A percentile compares a stretch with the other conserved stretches of the same genome.
These are phyloP conservation scores for Diaporthe citrichinensis DNA, from an alignment of 2,329 filamentous ascomycete genomes.

Conservation along the genomic window DNA sequence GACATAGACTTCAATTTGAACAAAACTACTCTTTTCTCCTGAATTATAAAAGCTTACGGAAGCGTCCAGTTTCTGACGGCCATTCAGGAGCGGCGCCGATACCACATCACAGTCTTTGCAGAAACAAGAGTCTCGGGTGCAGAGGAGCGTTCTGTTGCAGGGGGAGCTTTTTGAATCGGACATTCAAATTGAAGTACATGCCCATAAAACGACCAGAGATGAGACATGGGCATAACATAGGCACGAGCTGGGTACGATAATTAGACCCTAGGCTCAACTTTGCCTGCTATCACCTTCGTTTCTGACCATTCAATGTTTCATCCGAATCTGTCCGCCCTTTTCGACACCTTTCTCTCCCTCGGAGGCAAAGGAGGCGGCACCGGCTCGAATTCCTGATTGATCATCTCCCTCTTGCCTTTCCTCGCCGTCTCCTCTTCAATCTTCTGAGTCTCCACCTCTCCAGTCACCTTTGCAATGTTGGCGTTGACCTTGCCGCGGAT, in stretches of 20 bases:
- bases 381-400: conserved; percentile 12
- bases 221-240: background rate
- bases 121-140: background rate
- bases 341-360: background rate
- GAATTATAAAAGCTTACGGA: background rate
- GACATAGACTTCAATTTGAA: background rate
- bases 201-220: background rate
- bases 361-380: background rate
- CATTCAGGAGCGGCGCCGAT: no score
- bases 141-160: no score
- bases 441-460: background rate
- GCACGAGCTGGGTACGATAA: background rate
- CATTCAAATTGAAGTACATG: background rate
- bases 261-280: background rate
- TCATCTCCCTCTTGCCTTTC: conserved; percentile 22
- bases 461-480: background rate
- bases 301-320: background rate
- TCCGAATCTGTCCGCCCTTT: background rate
- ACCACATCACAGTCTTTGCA: background rate
- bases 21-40: background rate
- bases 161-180: background rate
- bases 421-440: conserved; percentile 2
- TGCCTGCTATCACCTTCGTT: background rate
- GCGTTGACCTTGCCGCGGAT: conserved; percentile 14
- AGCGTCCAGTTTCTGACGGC: no score